Base-by-base conservation (phyloP, 2,329 filamentous ascomycete genomes). In the Alternaria gaisen region DNA sequence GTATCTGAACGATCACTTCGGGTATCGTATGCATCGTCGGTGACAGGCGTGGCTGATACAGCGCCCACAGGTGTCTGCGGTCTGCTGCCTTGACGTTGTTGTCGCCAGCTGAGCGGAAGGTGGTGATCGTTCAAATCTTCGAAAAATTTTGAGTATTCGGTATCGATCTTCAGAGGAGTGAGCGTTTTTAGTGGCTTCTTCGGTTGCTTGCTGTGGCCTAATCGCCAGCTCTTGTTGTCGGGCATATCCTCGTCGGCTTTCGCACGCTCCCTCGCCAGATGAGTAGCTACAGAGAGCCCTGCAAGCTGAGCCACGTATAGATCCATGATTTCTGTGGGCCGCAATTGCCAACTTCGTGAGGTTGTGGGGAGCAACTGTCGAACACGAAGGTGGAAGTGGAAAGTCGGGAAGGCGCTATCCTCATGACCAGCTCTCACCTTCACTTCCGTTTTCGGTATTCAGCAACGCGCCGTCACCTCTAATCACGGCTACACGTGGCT, bases 1-100 rank as follows among this genome's bases (percentile, higher is more conserved):
- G 66, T 58, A 28, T 71, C 69, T 22, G 71, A 72, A 12, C 72
- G 72, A 48, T 80, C 79, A 38, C 66, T 72, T 7, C 61, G 65
- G 32, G 56, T 48, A 26, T 75, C 73, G 11, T 74, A 68, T 3
- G 34, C 47, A 14, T 77, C 67, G 7, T 77, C 74, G 8, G 66
- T 51, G 32, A 70, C 60, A 16, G 76, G 56, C 30, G 60, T 57
- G 9, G 63, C 36, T 14, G 62, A 61, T 7, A 50, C 36, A 38
- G 53, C 51, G 30, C 32, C 61, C 28, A 65, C 48, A 3, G 75
- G 71, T 20, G 71, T 74, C 9, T 48, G 55, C 18, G 72, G 69
- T 41, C 69, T 67, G 48, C 68, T 72, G 43, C 58, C 59, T 9
- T 71, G 63, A 1, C 72, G 57, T 3, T 67, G 69, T 51, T 67